These are phyloP conservation scores for Meyerozyma sp. DNA, from an alignment of 1,139 yeast genomes.

Conservation along the genomic window DNA sequence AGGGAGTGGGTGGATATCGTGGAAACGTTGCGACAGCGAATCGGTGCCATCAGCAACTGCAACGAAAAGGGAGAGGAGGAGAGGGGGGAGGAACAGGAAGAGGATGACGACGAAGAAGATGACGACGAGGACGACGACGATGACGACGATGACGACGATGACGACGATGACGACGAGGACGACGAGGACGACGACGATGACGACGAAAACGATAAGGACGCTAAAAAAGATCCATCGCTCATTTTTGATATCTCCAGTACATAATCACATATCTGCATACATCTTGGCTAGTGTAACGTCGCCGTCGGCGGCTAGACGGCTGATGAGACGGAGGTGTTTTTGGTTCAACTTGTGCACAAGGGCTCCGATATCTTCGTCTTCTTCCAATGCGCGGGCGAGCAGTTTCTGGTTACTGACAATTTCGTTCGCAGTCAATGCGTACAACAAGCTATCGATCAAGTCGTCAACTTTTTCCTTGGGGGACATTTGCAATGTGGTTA, in stretches of 20 bases:
- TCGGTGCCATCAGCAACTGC: slow-evolving; percentile 29
- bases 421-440: slow-evolving; percentile 24
- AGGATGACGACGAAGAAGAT: slow-evolving; percentile 17
- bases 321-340: background rate
- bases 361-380: slow-evolving; percentile 5
- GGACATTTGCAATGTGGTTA: slow-evolving; percentile 8
- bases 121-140: slow-evolving; percentile 28
- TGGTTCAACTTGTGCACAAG: slow-evolving; percentile 4
- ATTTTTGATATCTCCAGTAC: slow-evolving; percentile 5
- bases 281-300: background rate
- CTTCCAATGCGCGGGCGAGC: slow-evolving; percentile 4
- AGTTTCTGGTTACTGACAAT: slow-evolving; percentile 15
- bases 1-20: slow-evolving; percentile 94
- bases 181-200: slow-evolving; percentile 34
- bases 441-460: slow-evolving; percentile 34
- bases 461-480: slow-evolving; percentile 30
- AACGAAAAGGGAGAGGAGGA: slow-evolving; percentile 23
- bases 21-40: slow-evolving; percentile 61
- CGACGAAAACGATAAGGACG: slow-evolving; percentile 27
- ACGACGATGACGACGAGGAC: slow-evolving; percentile 33
- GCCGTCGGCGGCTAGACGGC: background rate
- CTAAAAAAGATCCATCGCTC: slow-evolving; percentile 14
- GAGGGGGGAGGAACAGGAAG: slow-evolving; percentile 21
- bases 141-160: slow-evolving; percentile 29
- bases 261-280: background rate